Base-by-base conservation (phyloP, 495 filamentous ascomycete genomes). In the Diplogelasinospora grovesii region DNA sequence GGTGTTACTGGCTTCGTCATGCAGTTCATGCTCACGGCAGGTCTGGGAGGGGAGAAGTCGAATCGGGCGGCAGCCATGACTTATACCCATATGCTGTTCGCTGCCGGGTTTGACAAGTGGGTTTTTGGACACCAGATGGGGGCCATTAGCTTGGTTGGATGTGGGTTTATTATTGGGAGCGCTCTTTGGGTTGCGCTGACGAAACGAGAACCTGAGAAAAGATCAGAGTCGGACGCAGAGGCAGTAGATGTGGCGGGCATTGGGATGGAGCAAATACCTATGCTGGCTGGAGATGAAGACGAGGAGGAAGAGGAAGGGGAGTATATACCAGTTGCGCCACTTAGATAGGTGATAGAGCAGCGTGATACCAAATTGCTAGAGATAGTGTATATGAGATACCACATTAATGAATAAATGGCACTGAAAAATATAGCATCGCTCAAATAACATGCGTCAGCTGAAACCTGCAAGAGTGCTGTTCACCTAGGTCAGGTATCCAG, bases 1-100 rank as follows among this genome's bases (percentile, higher is more conserved):
- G 86, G 84, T 0, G 57, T 79, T 0, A 86, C 78, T 38, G 90
- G 90, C 5, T 89, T 97, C 48, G 57, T 84, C 6, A 79, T 92
- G 75, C 90, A 96, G 69, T 86, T 89, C 47, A 67, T 95, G 16
- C 63, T 95, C n/a, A 95, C 90, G 3, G 72, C 78, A 1, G 89
- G 89, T 0, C 58, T 97, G 47, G 72, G 81, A 31, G 75, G 79
- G 14, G 85, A 72, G 41, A 65, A 63, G 39, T 77, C 78, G 5
- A 79, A 80, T 15, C 72, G 85, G 16, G 89, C 89, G 2, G 93
- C 84, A 4, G 86, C 83, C 15, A 94, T 95, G 86, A 68, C 86
- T 3, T 97, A 95, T 55, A 86, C 80, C 30, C 84, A 93, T 58
- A 90, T 97, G 85, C 57, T 97, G 24, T 95, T 95, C 57, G 89